These are phyloP conservation scores for Saururus chinensis DNA, from an alignment of 164 flowering plant genomes.

Conservation along the genomic window DNA sequence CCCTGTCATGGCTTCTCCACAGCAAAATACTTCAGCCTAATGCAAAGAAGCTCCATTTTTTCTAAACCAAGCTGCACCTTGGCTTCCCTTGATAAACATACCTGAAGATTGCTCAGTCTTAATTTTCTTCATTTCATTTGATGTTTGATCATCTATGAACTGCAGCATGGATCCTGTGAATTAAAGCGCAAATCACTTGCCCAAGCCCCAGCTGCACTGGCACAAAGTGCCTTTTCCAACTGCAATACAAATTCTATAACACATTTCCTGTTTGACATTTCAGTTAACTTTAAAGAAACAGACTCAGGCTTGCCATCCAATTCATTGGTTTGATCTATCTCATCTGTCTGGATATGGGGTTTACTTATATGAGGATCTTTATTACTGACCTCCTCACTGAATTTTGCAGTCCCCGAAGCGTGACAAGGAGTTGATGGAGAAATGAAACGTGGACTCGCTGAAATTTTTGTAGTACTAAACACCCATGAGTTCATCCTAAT, in stretches of 20 bases:
- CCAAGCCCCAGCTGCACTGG: conserved; percentile 45
- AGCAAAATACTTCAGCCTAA: conserved; percentile 93
- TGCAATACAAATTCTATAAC: conserved; percentile 90
- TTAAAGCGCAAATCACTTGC: conserved; percentile 9
- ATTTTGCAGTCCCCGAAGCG: conserved; percentile 3
- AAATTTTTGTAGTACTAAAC: conserved; percentile 50
- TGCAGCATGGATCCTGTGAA: conserved; percentile 12
- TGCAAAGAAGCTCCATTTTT: conserved; percentile 74
- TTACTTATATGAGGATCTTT: neutral
- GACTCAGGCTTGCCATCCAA: conserved; percentile 16
- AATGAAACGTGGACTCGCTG: conserved; percentile 19
- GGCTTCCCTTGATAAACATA: conserved; percentile 32
- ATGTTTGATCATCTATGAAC: conserved; percentile 18
- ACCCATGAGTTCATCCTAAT: conserved; percentile 22
- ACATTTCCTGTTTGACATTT: conserved; percentile 58
- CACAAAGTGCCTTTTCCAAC: conserved; percentile 77
- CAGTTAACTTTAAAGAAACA: conserved; percentile 12
- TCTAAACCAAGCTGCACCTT: conserved; percentile 73
- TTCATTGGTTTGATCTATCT: neutral
- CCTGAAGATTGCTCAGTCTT: conserved; percentile 27
- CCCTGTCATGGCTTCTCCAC: conserved; percentile 77
- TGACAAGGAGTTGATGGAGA: conserved; percentile 15
- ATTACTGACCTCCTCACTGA: conserved; percentile 10
- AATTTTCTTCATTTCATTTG: conserved; percentile 34
- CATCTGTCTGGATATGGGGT: too few relatives aligned